Evolutionary conservation across 2,329 filamentous ascomycete genomes (phyloP), one percentile per base, ranked within the genome.

Genomic region (Fusarium sp.): DNA sequence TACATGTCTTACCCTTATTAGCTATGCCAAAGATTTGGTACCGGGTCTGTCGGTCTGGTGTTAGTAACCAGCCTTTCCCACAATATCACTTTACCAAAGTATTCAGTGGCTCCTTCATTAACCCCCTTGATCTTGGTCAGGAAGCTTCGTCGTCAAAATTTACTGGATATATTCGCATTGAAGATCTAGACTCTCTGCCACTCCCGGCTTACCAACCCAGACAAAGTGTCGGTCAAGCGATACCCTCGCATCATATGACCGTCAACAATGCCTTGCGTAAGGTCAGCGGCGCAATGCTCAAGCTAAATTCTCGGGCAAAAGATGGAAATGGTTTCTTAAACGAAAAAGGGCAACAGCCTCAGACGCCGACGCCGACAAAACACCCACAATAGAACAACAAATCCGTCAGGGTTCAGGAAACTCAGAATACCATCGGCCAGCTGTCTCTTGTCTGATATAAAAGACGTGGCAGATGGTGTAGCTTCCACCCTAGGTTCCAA

Each of bases 301-400:
- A 55, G 61, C 51, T 52, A 37, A 62, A 62, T 60, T 59, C 56
- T 26, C 46, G 60, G 58, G 59, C 44, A 65, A 70, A 62, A 67
- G 52, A 66, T 67, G 55, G 62, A 67, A 48, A 55, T 50, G 49
- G 49, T 64, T 59, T 58, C 62, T 60, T 58, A 67, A 71, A 74
- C 54, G 65, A 67, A 70, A 65, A 72, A 37, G 62, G 51, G 70
- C 68, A 65, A 71, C 57, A 75, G 50, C 67, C 70, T 70, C 62
- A 63, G 70, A 78, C 77, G 76, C 77, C 77, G 74, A 78, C 77
- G 77, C 77, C 77, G 63, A 72, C 73, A 70, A 65, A 73, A 76
- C 68, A 73, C 71, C 71, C 43, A 68, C 66, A 67, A 73, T 67
- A 70, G 44, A 72, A 71, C 57, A 66, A 69, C 58, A 58, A 62